Base-by-base conservation (phyloP, 768 basidiomycete genomes). In the Boletus sensibilis region DNA sequence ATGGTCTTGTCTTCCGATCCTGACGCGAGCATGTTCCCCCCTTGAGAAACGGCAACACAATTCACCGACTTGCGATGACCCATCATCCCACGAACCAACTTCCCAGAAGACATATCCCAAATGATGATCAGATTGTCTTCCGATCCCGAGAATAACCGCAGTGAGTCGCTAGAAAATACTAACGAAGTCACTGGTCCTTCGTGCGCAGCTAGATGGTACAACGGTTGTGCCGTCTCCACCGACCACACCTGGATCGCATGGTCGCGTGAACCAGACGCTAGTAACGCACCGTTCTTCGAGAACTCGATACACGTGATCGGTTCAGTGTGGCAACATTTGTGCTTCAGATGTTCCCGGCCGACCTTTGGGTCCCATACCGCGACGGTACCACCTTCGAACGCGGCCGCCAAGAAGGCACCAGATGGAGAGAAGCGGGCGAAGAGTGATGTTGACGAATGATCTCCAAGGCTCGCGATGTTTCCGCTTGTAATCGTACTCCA, bases 1-100 rank as follows among this genome's bases (percentile, higher is more conserved):
- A 67, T 31, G 0, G 65, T 63, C 31, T 59, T 60, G 48, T 70
- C 69, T 33, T 63, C 50, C 4, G 68, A 71, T 23, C 67, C 66
- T 2, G 68, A 64, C 9, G 55, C 68, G 5, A 65, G 1, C 2
- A 40, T 42, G 20, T 4, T 29, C 21, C 66, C 64, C 52, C 68
- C 49, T 14, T 29, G 27, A 9, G 69, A 70, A 11, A 70, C 42
- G 12, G 57, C 54, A 21, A 70, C 42, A 9, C 63, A 64, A 11
- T 50, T 54, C 29, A 64, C 59, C 2, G 42, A 10, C 20, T 53
- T 57, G 10, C 29, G 58, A 50, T 71, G 68, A 1, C 70, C 64
- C 46, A 47, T 63, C 55, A 70, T 49, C 16, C 56, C 57, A 3
- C 53, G 57, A n/a, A 62, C 39, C 14, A 58, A 3, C 42, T 56